Conservation (phyloP, 192 early-diverging fungal species). For the Neocallimastix lanati region DNA sequence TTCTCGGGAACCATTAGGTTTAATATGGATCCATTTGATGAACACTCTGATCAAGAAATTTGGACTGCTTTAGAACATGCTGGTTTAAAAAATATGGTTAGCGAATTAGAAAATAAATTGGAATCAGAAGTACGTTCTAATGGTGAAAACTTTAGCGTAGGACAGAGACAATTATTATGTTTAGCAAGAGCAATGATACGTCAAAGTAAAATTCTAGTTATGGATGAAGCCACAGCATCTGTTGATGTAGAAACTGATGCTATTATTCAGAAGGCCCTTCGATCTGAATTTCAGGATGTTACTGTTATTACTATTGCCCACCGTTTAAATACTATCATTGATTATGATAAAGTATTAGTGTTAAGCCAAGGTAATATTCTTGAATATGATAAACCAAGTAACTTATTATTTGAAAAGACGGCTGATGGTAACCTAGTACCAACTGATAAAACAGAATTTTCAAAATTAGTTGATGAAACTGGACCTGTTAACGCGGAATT, state of each 20-base stretch:
- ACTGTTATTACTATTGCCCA: constrained; percentile 53
- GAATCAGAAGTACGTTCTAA: constrained; percentile 46
- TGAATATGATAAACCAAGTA: constrained; percentile 1
- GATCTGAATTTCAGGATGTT: constrained; percentile 35
- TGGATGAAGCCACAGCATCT: constrained; percentile 58
- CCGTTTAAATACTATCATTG: no score
- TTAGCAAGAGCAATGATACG: constrained; percentile 37
- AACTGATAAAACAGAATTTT: no score
- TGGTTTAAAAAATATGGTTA: no score
- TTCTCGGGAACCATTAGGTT: no score
- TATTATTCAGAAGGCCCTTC: no score
- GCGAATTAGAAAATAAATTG: no score
- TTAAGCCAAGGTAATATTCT: constrained; percentile 17
- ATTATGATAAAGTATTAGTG: constrained; percentile 23
- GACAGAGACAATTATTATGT: no score
- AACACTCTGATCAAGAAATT: constrained; percentile 13
- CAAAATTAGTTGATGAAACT: constrained; percentile 51
- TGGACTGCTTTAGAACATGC: constrained; percentile 21
- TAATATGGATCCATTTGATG: no score
- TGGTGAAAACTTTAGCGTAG: constrained; percentile 12
- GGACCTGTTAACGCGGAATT: constrained; percentile 37
- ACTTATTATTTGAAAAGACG: not conserved
- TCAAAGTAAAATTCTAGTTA: constrained; percentile 23
- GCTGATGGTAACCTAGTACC: not conserved
- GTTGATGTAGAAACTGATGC: no score